Conservation (phyloP, 169 alveolate species). For the Cryptosporidium felis region DNA sequence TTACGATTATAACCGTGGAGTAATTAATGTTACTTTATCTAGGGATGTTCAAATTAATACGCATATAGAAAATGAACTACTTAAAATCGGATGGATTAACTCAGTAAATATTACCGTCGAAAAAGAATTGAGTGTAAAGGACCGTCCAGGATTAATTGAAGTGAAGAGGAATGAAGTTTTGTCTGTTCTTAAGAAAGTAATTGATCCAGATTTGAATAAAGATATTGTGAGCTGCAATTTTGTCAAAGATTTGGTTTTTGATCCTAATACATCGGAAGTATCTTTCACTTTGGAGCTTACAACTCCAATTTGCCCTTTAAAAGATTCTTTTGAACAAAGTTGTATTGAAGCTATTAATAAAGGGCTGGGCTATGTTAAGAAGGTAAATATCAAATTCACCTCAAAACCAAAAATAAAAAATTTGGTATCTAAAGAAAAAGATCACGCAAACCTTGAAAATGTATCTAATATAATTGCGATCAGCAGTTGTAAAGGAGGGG, state of each 20-base stretch:
- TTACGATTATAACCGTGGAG: conserved; percentile 45
- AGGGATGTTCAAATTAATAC: neutral
- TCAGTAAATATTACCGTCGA: neutral
- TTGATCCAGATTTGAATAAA: conserved; percentile 83
- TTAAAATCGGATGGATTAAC: conserved; percentile 63
- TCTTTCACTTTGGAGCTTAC: conserved; percentile 79
- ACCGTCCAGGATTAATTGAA: neutral
- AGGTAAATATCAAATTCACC: conserved; percentile 73
- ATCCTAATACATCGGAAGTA: conserved; percentile 70
- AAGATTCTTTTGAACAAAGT: conserved; percentile 74
- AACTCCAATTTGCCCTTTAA: conserved; percentile 86
- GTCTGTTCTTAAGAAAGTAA: conserved; percentile 73
- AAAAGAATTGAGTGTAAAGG: neutral
- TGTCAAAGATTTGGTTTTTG: conserved; percentile 77
- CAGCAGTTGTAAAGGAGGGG: conserved; percentile 97
- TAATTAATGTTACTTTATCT: neutral
- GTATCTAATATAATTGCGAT: conserved; percentile 90
- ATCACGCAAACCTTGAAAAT: conserved; percentile 73
- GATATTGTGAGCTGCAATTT: conserved; percentile 81
- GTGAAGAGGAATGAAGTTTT: conserved; percentile 71
- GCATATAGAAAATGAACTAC: conserved; percentile 14
- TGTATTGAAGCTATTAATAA: conserved; percentile 71
- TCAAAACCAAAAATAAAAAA: conserved; percentile 4
- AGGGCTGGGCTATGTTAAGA: conserved; percentile 75
- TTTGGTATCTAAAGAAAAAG: conserved; percentile 32